These are phyloP conservation scores for Grammothele lineata DNA, from an alignment of 768 basidiomycete genomes.

Conservation along the genomic window DNA sequence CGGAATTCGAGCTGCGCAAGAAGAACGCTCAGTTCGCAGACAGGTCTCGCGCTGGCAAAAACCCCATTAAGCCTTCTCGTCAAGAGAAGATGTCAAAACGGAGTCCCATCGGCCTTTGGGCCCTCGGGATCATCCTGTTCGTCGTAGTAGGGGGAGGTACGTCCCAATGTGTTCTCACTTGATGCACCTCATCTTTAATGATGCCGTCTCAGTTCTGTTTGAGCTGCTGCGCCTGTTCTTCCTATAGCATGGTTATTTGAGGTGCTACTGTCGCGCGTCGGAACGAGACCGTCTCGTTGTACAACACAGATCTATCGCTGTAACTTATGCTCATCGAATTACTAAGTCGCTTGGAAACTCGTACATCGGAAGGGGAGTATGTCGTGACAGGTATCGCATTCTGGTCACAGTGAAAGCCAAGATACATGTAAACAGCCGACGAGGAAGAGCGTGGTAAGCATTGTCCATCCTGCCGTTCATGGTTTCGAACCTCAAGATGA, in stretches of 20 bases:
- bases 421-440: no score
- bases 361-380: no score
- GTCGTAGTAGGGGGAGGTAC: conserved; percentile 78
- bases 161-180: conserved; percentile 20
- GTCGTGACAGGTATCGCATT: no score
- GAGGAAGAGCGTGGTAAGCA: no score
- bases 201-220: conserved; percentile 55
- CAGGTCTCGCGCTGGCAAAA: conserved; percentile 71
- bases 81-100: conserved; percentile 67
- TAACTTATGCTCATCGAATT: conserved; percentile 14
- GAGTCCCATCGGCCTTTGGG: conserved; percentile 74
- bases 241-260: conserved; percentile 35
- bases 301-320: conserved; percentile 8
- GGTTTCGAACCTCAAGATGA: conserved; percentile 3
- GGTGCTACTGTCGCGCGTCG: not conserved
- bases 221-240: conserved; percentile 67
- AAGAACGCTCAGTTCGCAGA: conserved; percentile 79
- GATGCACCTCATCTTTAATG: not conserved
- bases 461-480: no score
- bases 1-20: conserved; percentile 77
- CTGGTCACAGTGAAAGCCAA: no score
- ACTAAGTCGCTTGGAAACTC: not conserved
- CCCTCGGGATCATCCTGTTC: conserved; percentile 68
- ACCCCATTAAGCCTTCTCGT: conserved; percentile 65
- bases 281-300: conserved; percentile 13